Conservation (phyloP, 2,329 filamentous ascomycete species). For the Venturiaceae sp. region DNA sequence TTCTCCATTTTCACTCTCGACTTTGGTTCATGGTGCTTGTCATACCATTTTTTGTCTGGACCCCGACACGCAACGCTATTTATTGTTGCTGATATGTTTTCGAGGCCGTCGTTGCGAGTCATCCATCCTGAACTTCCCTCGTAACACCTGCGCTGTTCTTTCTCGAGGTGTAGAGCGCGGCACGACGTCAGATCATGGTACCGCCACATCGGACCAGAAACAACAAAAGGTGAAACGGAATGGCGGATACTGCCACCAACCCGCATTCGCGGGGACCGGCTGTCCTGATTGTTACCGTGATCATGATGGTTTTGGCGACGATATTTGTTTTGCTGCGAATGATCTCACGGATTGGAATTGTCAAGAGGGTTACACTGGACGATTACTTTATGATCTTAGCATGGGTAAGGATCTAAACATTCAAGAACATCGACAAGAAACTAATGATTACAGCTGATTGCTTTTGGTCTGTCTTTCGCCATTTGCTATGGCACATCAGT, state of each 20-base stretch:
- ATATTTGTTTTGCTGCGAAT: slow-evolving; percentile 68
- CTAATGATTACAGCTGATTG: slow-evolving; percentile 32
- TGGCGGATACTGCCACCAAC: background rate
- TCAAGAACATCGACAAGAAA: background rate
- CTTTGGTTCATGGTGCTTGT: background rate
- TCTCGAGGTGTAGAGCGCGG: background rate
- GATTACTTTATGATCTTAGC: slow-evolving; percentile 74
- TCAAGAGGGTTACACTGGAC: slow-evolving; percentile 62
- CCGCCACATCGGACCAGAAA: background rate
- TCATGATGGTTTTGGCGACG: slow-evolving; percentile 59
- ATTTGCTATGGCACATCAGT: slow-evolving; percentile 54
- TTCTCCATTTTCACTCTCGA: background rate
- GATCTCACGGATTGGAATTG: slow-evolving; percentile 61
- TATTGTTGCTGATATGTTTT: background rate
- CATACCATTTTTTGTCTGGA: background rate
- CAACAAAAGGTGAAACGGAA: background rate
- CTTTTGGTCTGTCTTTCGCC: slow-evolving; percentile 56
- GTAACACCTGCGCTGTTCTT: background rate
- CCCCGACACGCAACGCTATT: no score
- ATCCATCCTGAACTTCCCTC: background rate
- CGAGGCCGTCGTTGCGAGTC: background rate
- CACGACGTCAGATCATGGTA: background rate
- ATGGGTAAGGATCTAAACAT: slow-evolving; percentile 44
- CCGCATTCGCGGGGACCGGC: slow-evolving; percentile 40
- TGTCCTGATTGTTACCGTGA: slow-evolving; percentile 61